Base-by-base conservation (phyloP, 805 yeast genomes). In the Candida incommunis region DNA sequence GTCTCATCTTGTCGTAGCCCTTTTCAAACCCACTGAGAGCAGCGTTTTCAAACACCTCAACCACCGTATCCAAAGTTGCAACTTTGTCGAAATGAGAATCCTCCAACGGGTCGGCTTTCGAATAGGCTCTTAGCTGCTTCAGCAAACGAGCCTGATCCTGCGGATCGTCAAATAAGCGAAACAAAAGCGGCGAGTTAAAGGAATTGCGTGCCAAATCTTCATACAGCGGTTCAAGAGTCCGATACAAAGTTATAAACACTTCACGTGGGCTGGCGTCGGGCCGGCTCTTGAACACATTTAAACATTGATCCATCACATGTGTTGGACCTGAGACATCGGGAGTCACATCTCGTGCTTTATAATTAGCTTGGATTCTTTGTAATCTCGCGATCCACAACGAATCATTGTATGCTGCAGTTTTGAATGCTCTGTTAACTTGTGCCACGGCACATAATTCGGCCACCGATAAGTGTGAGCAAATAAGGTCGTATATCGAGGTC, bases 11-110 rank as follows among this genome's bases (percentile, higher is more conserved):
- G 70, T 31, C 37, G 18, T 31, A 31, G 49, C 72, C 78, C 24
- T 69, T 60, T 43, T 82, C 88, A 47, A 83, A 68, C 56, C 85
- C 94, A 41, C 76, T 61, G 15, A 84, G 58, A 4, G 82, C 69
- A 0, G 92, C 83, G 56, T 73, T 80, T 35, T 81, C 80, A 56
- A 85, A 83, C 18, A 83, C 66, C 54, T 81, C 90, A 31, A 76
- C 59, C 11, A 79, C 66, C 2, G 81, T 68, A 29, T 69, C 70
- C 41, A 81, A 60, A 48, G 75, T 48, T 24, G 53, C 58, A 7
- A 55, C 35, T 35, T 58, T 57, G 9, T 71, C 53, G 57, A 68
- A 52, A 56, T 65, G 48, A 54, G 64, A 42, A 49, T 45, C 46
- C 47, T 55, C 52, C 62, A 53, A 15, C 60, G 55, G 40, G 49